Percentiles rank a stretch among this genome's conserved stretches.
Evolutionary conservation across 1,139 yeast species (phyloP).

Genomic region (Hansenula lynferdii): DNA sequence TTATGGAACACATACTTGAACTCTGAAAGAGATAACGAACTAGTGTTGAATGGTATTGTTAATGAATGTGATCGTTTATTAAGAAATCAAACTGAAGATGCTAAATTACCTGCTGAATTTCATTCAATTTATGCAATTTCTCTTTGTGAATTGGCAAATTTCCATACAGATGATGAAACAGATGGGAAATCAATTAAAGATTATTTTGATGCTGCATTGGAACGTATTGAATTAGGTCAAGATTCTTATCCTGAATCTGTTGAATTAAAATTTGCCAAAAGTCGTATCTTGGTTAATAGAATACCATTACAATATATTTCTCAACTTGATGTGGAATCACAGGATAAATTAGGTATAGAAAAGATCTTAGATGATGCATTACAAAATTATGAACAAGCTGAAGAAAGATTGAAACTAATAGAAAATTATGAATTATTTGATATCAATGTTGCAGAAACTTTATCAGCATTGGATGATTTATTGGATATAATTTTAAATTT

Average conservation of each 20-base stretch:
- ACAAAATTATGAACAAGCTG: slow-evolving; percentile 40
- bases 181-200: slow-evolving; percentile 35
- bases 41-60: slow-evolving; percentile 74
- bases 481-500: slow-evolving; percentile 63
- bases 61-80: slow-evolving; percentile 88
- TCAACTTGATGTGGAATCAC: slow-evolving; percentile 37
- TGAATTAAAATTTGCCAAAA: slow-evolving; percentile 46
- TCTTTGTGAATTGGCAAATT: slow-evolving; percentile 61
- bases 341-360: slow-evolving; percentile 29
- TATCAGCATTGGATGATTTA: slow-evolving; percentile 57
- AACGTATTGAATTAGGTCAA: slow-evolving; percentile 61
- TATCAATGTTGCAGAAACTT: slow-evolving; percentile 42
- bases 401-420: slow-evolving; percentile 28
- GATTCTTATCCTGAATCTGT: slow-evolving; percentile 40
- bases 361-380: slow-evolving; percentile 35
- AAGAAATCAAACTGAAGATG: slow-evolving; percentile 37
- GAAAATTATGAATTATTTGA: slow-evolving; percentile 29
- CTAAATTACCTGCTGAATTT: slow-evolving; percentile 50
- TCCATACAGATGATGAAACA: slow-evolving; percentile 33
- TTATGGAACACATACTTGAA: slow-evolving; percentile 57
- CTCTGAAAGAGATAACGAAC: slow-evolving; percentile 54
- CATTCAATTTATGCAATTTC: slow-evolving; percentile 73
- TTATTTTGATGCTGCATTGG: slow-evolving; percentile 66
- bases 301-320: slow-evolving; percentile 56
- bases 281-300: slow-evolving; percentile 51